These are phyloP conservation scores for Themeda triandra DNA, from an alignment of 176 grass and related monocot genomes.

Conservation along the genomic window DNA sequence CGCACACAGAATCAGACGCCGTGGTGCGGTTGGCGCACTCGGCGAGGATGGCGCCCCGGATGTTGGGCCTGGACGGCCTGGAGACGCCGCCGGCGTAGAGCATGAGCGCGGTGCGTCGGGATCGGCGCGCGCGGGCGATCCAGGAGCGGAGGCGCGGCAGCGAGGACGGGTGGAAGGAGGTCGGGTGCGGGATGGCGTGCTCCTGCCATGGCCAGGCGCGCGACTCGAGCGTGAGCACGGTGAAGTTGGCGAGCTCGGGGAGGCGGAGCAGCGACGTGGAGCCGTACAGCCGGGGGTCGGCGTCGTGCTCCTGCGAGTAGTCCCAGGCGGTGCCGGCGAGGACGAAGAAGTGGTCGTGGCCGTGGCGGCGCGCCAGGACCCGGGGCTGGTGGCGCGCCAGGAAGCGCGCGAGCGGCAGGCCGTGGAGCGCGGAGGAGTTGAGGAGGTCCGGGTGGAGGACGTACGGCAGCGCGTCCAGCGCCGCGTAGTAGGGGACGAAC, in stretches of 20 bases:
- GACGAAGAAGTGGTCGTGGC: slow-evolving; percentile 45
- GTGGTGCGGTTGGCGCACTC: slow-evolving; percentile 38
- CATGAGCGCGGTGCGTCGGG: slow-evolving; percentile 42
- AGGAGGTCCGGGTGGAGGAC: background rate
- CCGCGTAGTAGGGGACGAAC: slow-evolving; percentile 49
- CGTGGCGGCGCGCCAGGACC: background rate
- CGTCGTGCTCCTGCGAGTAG: slow-evolving; percentile 12
- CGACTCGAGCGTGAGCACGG: slow-evolving; percentile 40
- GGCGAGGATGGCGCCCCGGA: slow-evolving; percentile 48
- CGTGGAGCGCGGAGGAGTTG: slow-evolving; percentile 29
- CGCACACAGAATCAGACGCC: slow-evolving; percentile 4
- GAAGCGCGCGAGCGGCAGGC: slow-evolving; percentile 2
- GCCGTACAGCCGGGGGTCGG: slow-evolving; percentile 11
- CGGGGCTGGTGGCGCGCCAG: slow-evolving; percentile 16
- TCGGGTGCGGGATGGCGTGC: slow-evolving; percentile 49
- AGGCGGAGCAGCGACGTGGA: slow-evolving; percentile 48
- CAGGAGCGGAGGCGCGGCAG: slow-evolving; percentile 41
- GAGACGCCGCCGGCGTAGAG: slow-evolving; percentile 45
- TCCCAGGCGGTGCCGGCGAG: slow-evolving; percentile 37
- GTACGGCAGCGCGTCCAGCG: slow-evolving; percentile 38
- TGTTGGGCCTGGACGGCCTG: slow-evolving; percentile 38
- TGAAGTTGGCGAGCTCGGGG: slow-evolving; percentile 49
- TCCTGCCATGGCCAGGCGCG: slow-evolving; percentile 59
- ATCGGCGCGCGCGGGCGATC: slow-evolving; percentile 39
- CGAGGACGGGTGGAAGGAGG: slow-evolving; percentile 56